Evolutionary conservation across 176 grass and related monocot genomes (phyloP).

Genomic region (Secale cereale): DNA sequence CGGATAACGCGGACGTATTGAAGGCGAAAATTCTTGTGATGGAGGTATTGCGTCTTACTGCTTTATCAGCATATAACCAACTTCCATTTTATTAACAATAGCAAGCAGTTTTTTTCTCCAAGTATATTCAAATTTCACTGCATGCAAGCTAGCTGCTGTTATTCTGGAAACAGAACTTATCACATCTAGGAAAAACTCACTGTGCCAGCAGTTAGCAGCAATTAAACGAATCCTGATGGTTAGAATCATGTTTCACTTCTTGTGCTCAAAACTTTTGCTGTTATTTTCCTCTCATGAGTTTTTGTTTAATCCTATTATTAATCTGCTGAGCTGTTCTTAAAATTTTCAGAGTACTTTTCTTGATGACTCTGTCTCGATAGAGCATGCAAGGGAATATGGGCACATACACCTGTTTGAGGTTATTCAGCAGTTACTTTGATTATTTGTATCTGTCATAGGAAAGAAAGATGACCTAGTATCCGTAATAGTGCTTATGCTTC

Average conservation of each 20-base stretch:
- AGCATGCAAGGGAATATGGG: slow-evolving; percentile 80
- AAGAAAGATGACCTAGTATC: background rate
- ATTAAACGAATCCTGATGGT: background rate
- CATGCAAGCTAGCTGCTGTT: background rate
- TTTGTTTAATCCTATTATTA: background rate
- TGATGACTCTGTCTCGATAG: slow-evolving; percentile 61
- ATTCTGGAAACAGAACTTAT: background rate
- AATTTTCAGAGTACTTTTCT: slow-evolving; percentile 81
- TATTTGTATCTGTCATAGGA: background rate
- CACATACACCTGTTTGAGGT: slow-evolving; percentile 91
- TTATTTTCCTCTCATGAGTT: background rate
- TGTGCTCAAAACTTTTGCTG: background rate
- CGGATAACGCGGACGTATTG: slow-evolving; percentile 66
- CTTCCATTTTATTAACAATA: background rate
- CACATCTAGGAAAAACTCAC: background rate
- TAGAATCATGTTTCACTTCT: background rate
- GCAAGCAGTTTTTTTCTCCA: background rate
- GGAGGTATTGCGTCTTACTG: slow-evolving; percentile 44
- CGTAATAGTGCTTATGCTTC: background rate
- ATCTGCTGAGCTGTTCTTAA: background rate
- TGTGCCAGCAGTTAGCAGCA: background rate
- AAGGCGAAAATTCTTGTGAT: slow-evolving; percentile 68
- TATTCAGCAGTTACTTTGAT: slow-evolving; percentile 12
- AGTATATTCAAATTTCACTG: background rate
- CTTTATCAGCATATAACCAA: background rate